phyloP scores from a whole-genome alignment of 108 stramenopile genomes.

The Cyclotella sp. region DNA sequence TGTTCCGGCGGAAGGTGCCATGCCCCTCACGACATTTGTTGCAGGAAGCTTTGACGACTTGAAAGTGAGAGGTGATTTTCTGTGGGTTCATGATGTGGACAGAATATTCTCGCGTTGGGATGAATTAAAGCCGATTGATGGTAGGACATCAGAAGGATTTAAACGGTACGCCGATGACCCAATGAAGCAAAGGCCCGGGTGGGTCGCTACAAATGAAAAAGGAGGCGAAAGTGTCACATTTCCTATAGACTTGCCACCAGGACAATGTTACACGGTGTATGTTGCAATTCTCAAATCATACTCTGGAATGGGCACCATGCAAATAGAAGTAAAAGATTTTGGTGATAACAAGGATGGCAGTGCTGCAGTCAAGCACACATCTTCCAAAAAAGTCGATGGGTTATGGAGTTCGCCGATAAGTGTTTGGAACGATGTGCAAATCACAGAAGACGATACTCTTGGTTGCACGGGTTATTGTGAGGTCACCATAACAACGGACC shows the following conservation, averaged over 20 bases:
- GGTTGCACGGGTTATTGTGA: conserved; percentile 66
- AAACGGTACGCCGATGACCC: conserved; percentile 45
- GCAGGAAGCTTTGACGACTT: conserved; percentile 40
- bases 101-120: conserved; percentile 54
- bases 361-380: conserved; percentile 16
- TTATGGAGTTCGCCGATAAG: conserved; percentile 62
- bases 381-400: conserved; percentile 45
- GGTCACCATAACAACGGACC: conserved; percentile 50
- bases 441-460: conserved; percentile 39
- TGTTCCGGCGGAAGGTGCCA: neutral
- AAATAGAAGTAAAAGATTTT: conserved; percentile 49
- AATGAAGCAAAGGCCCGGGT: conserved; percentile 51
- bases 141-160: conserved; percentile 37
- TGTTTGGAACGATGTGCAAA: conserved; percentile 62
- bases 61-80: conserved; percentile 50
- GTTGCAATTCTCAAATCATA: conserved; percentile 64
- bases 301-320: conserved; percentile 60
- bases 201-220: conserved; percentile 61
- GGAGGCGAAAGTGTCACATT: conserved; percentile 60
- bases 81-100: conserved; percentile 61
- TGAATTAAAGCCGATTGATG: conserved; percentile 39
- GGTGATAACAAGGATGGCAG: conserved; percentile 17
- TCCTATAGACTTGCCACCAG: conserved; percentile 53
- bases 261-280: conserved; percentile 56
- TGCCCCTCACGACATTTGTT: conserved; percentile 57